Base-by-base conservation (phyloP, 2,329 filamentous ascomycete genomes). In the Aspergillus sp. region DNA sequence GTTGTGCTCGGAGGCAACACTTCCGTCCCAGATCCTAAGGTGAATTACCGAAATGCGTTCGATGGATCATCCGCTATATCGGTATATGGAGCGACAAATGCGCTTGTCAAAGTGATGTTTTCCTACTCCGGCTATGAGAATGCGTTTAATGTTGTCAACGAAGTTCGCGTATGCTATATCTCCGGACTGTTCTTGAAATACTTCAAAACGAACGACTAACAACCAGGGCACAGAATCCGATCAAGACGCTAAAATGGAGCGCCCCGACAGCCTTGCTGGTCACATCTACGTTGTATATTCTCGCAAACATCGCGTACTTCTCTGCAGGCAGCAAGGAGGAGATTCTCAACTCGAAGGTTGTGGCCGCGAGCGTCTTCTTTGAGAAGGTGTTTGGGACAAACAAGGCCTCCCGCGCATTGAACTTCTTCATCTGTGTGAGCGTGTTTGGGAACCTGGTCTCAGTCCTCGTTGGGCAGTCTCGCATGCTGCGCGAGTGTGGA, bases 251-350 rank as follows among this genome's bases (percentile, higher is more conserved):
- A 17, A 78, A 79, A 45, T 76, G 66, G 60, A 74, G 76, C 54
- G 81, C 76, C 6, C 72, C 76, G 2, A 61, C 77, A 2, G 81
- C 82, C 0, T 67, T 86, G 1, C 43, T 77, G 0, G 63, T 80
- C 0, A 81, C 84, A 1, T 75, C 80, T 0, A 65, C 79, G 0
- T 67, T 86, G 0, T 86, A 85, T 63, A 73, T 83, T 14, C 66
- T 86, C 1, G 81, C 77, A 54, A 85, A 85, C 50, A 70, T 86
- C 22, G 83, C 83, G 0, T 86, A 84, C 65, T 84, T 85, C 55
- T 73, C 82, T 0, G 80, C 79, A 0, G 77, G 83, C 0, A 73
- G 78, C 1, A 82, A 82, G 52, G 70, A 76, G 5, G 74, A 79
- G n/a, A 78, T 86, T n/a, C 60, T 75, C 0, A 65, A 70, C 0